Base-by-base conservation (phyloP, 2,329 filamentous ascomycete genomes). In the Biscogniauxia sp. region DNA sequence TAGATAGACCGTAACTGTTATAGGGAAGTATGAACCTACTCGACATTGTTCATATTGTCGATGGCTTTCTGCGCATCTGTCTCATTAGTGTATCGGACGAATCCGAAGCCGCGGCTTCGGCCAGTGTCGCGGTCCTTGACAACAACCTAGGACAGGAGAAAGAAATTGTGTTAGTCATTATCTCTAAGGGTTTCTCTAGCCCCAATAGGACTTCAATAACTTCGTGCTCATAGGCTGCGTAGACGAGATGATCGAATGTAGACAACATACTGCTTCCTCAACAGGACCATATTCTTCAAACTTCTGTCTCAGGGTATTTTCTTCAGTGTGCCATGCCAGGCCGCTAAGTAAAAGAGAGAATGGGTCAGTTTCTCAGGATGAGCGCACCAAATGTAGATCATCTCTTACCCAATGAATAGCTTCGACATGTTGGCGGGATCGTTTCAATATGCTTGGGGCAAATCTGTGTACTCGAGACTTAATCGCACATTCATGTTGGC, bases 261-360 rank as follows among this genome's bases (percentile, higher is more conserved):
- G 26, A 57, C 17, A 61, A 90, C 92, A 78, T 86, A 98, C 95
- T 71, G 95, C 95, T 87, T 99, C 94, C 76, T 97, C 93, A 68
- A 99, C 90, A 51, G 83, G 81, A 63, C 94, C 94, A 74, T 92
- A 97, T 77, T 95, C 89, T 77, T 94, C 89, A 77, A 99, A 99
- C 79, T 97, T 97, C 74, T 89, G 82, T 73, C 91, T 90, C 68
- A 99, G 83, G 69, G 91, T 93, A 52, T 80, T 79, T 79, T 98
- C 94, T 78, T 96, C 93, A 66, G 95, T 99, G 82, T 97, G 93
- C 95, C 95, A 99, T 73, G 95, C 92, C 70, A 99, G 92, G 84
- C 95, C 95, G 74, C 94, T 97, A 59, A 20, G 51, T 66, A 52
- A 61, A 60, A 56, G 60, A 62, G 63, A 58, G 56, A 15, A 57